A percentile compares a stretch with the other conserved stretches of the same genome.
phyloP scores from a whole-genome alignment of 495 filamentous ascomycete genomes.

The Aspergillus diversus region DNA sequence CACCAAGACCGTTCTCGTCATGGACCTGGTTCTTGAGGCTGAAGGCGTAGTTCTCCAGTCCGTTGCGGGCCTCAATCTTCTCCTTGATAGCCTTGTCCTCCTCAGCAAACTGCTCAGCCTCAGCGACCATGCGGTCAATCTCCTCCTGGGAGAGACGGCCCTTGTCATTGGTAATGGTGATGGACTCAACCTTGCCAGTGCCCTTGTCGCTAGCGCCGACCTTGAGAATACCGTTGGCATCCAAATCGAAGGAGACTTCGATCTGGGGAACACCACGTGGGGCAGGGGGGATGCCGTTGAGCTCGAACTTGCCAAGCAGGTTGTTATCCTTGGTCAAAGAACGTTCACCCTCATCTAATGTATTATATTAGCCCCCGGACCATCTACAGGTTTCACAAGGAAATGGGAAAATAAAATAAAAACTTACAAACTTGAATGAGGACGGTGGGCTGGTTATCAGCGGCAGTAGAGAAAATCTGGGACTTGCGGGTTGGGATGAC shows the following conservation, averaged over 20 bases:
- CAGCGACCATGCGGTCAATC: conserved; percentile 96
- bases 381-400: not conserved
- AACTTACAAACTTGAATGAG: conserved; percentile 85
- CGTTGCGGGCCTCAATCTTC: conserved; percentile 94
- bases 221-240: conserved; percentile 97
- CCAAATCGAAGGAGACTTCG: conserved; percentile 95
- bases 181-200: conserved; percentile 93
- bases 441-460: conserved; percentile 97
- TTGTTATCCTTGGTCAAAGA: conserved; percentile 98
- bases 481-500: conserved; percentile 95
- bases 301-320: conserved; percentile 95
- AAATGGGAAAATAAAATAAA: not conserved
- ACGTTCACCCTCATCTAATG: conserved; percentile 82
- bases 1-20: conserved; percentile 94
- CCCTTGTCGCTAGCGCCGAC: conserved; percentile 95
- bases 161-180: conserved; percentile 99
- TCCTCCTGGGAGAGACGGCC: conserved; percentile 93
- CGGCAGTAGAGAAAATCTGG: conserved; percentile 97
- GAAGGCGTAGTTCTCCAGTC: conserved; percentile 96
- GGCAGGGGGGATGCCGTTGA: conserved; percentile 91
- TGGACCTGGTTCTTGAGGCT: conserved; percentile 98
- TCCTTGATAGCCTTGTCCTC: conserved; percentile 97
- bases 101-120: conserved; percentile 97
- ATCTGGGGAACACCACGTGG: conserved; percentile 97
- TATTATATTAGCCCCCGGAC: conserved; percentile 22